Percentiles rank a stretch among this genome's conserved stretches.
Conservation (phyloP, 2,329 filamentous ascomycete genomes). For the Sporothrix euskadiensis region DNA sequence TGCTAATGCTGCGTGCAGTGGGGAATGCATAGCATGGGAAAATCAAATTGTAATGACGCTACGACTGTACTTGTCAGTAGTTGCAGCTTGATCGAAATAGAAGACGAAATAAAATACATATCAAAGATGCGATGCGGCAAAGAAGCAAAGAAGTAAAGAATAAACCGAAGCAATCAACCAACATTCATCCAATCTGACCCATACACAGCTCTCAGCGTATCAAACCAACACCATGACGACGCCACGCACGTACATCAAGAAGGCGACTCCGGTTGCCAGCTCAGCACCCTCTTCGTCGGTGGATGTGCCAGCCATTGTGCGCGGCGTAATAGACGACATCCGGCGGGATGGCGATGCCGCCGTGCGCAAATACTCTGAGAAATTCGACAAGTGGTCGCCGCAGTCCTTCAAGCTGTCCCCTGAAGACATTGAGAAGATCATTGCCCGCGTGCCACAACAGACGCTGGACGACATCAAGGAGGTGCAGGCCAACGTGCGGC, state of each 20-base stretch:
- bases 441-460: slow-evolving; percentile 48
- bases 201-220: not conserved
- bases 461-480: slow-evolving; percentile 44
- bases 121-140: too few species aligned
- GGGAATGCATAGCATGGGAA: not conserved
- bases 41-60: not conserved
- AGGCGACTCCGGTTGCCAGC: not conserved
- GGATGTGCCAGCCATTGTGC: slow-evolving; percentile 46
- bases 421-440: slow-evolving; percentile 47
- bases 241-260: slow-evolving; percentile 24
- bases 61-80: not conserved
- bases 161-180: not conserved
- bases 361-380: slow-evolving; percentile 51
- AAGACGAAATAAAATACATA: too few species aligned
- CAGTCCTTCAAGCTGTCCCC: slow-evolving; percentile 50
- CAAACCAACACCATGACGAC: not conserved
- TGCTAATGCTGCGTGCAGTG: not conserved
- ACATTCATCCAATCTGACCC: not conserved
- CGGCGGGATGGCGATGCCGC: slow-evolving; percentile 50
- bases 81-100: too few species aligned
- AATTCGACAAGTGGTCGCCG: slow-evolving; percentile 57
- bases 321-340: slow-evolving; percentile 51
- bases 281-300: not conserved
- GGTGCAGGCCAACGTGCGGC: slow-evolving; percentile 52
- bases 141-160: too few species aligned